phyloP scores from a whole-genome alignment of 306 rosid species.

The Bauhinia variegata region DNA sequence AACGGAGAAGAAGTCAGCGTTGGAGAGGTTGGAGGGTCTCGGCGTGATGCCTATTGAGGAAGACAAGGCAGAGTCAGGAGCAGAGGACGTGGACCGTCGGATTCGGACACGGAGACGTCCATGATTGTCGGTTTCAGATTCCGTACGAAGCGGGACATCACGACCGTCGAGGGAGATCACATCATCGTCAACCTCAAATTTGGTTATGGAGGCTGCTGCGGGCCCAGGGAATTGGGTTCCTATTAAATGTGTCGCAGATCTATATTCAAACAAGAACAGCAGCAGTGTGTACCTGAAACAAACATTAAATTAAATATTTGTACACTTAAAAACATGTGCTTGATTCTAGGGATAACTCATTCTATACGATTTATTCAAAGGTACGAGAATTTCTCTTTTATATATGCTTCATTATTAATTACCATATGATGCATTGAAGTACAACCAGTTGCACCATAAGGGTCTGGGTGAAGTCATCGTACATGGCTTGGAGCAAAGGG shows the following conservation, averaged over 20 bases:
- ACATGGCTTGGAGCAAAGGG: slow-evolving; percentile 87
- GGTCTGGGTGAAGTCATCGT: slow-evolving; percentile 66
- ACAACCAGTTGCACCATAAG: slow-evolving; percentile 91
- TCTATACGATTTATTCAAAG: too few species aligned
- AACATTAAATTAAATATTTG: not conserved
- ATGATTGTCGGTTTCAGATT: slow-evolving; percentile 68
- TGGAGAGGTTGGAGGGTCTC: slow-evolving; percentile 71
- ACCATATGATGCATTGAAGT: slow-evolving; percentile 90
- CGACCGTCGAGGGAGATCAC: slow-evolving; percentile 76
- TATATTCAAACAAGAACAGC: slow-evolving; percentile 73
- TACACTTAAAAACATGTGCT: too few species aligned
- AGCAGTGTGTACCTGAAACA: slow-evolving; percentile 59
- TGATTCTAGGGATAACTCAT: too few species aligned
- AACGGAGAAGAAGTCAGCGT: slow-evolving; percentile 75
- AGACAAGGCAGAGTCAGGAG: slow-evolving; percentile 32
- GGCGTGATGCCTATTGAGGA: slow-evolving; percentile 52
- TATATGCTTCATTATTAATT: not conserved
- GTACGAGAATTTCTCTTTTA: too few species aligned
- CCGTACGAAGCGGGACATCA: slow-evolving; percentile 59
- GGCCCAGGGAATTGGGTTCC: slow-evolving; percentile 63
- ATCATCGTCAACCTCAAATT: slow-evolving; percentile 74
- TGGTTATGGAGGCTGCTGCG: slow-evolving; percentile 69
- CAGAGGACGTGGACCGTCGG: slow-evolving; percentile 55
- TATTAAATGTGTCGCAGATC: slow-evolving; percentile 59
- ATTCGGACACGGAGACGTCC: slow-evolving; percentile 48